Base-by-base conservation (phyloP, 2,329 filamentous ascomycete species). In the Leptographium galeiforme region DNA sequence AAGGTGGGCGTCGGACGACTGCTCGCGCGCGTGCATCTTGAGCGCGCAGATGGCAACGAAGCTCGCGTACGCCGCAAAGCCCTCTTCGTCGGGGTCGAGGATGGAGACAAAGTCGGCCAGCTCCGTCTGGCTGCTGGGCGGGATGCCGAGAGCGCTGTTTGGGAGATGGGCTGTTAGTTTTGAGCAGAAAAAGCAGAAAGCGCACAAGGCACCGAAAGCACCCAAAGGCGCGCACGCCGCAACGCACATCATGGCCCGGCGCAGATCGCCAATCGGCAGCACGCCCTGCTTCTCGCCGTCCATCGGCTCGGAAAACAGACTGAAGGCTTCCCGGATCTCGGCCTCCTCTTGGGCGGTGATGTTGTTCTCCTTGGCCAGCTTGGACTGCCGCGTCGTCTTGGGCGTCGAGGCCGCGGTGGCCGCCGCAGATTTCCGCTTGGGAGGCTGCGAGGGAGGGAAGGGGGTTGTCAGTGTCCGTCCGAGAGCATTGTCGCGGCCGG, bases 31-130 rank as follows among this genome's bases (percentile, higher is more conserved):
- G 64, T 88, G 85, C 58, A 95, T 73, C 66, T 95, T 91, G 53
- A 96, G 78, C 14, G 91, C 91, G 63, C 88, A 89, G 61, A 96
- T 85, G 54, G 88, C 85, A 36, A 97, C 75, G 68, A 97, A 97
- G 51, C 84, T 81, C 55, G 82, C 76, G 68, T 90, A 97, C 8
- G 79, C 75, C 13, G 91, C 82, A 68, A 81, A 85, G 44, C 90
- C 91, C 53, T 85, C 83, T 18, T 77, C 73, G 36, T 90, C 85
- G 0, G 91, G 90, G 67, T 97, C 93, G 57, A 96, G 79, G 53
- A 90, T 78, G 30, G 83, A 81, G 49, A 88, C 71, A 63, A 96
- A 89, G 53, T 89, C 85, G 54, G 77, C 70, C 32, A 95, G 76
- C 64, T 96, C 89, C 52, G 76, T 69, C 14, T 75, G 71, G 50